phyloP scores from a whole-genome alignment of 176 grass and related monocot species.

The Eragrostis nindensis region DNA sequence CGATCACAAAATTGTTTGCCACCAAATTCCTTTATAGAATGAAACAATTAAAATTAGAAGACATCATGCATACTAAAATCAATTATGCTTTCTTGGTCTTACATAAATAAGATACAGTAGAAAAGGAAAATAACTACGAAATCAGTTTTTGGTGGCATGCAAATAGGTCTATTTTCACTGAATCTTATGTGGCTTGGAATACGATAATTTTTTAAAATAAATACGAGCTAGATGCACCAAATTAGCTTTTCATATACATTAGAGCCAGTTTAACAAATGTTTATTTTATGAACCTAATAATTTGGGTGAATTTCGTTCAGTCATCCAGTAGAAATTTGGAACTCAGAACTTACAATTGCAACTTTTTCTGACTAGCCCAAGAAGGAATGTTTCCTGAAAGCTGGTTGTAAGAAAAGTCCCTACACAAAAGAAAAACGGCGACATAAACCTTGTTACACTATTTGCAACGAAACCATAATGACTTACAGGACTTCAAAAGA shows the following conservation, averaged over 20 bases:
- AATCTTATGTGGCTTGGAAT: neutral
- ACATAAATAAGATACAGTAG: neutral
- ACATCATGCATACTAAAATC: neutral
- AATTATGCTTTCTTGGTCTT: neutral
- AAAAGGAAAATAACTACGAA: neutral
- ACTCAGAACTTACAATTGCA: slow-evolving; percentile 65
- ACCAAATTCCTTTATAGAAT: slow-evolving; percentile 73
- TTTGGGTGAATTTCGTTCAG: neutral
- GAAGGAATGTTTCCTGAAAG: slow-evolving; percentile 78
- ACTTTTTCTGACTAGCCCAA: slow-evolving; percentile 56
- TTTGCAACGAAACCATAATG: neutral
- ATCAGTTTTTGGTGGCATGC: too few relatives aligned
- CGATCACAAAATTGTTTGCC: slow-evolving; percentile 69
- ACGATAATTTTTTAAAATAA: neutral
- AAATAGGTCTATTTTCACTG: too few relatives aligned
- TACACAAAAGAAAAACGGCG: slow-evolving; percentile 26
- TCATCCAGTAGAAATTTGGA: neutral
- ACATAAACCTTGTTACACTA: too few relatives aligned
- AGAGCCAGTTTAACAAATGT: neutral
- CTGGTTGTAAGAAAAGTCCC: slow-evolving; percentile 96
- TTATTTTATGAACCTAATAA: neutral
- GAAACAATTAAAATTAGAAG: slow-evolving; percentile 4
- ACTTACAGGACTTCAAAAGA: slow-evolving; percentile 63
- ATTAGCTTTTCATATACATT: slow-evolving; percentile 11
- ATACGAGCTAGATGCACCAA: slow-evolving; percentile 5